Conservation (phyloP, 495 filamentous ascomycete genomes). For the Elasticomyces elasticus region DNA sequence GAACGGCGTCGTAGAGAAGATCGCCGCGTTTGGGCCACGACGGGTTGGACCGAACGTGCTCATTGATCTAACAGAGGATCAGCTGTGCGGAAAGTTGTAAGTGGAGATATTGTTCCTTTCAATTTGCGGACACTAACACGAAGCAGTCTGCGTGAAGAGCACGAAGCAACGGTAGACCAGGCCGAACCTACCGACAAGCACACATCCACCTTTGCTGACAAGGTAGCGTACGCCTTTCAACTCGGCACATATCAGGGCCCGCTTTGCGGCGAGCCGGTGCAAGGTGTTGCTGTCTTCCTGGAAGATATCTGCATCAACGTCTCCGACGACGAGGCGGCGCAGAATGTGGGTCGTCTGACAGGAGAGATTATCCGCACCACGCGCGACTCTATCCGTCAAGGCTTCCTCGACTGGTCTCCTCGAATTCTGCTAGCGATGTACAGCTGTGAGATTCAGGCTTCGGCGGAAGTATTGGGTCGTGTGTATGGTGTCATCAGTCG, state of each 20-base stretch:
- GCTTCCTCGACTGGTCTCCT: constrained; percentile 92
- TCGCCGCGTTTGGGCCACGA: constrained; percentile 80
- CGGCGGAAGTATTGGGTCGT: constrained; percentile 88
- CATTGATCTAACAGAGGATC: constrained; percentile 67
- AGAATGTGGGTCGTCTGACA: constrained; percentile 69
- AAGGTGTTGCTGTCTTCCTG: constrained; percentile 84
- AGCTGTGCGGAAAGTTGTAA: constrained; percentile 67
- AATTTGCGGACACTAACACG: constrained; percentile 14
- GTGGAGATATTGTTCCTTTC: constrained; percentile 21
- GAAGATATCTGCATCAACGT: constrained; percentile 60
- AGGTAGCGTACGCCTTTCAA: constrained; percentile 87
- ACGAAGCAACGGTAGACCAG: not conserved
- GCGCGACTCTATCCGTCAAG: constrained; percentile 72
- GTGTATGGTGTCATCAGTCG: constrained; percentile 91
- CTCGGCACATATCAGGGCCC: constrained; percentile 82
- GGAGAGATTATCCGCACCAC: constrained; percentile 85
- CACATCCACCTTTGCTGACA: constrained; percentile 70
- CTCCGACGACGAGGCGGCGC: constrained; percentile 46
- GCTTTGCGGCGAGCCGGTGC: constrained; percentile 85
- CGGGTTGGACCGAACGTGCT: constrained; percentile 82
- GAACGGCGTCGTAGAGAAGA: constrained; percentile 66
- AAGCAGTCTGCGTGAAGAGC: constrained; percentile 26
- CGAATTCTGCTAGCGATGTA: constrained; percentile 96
- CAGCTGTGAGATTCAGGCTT: constrained; percentile 91
- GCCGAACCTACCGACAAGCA: constrained; percentile 4